Percentiles rank a stretch among this genome's conserved stretches.
Evolutionary conservation across 768 basidiomycete species (phyloP).

Genomic region (Leccinum olivaceopallidum): DNA sequence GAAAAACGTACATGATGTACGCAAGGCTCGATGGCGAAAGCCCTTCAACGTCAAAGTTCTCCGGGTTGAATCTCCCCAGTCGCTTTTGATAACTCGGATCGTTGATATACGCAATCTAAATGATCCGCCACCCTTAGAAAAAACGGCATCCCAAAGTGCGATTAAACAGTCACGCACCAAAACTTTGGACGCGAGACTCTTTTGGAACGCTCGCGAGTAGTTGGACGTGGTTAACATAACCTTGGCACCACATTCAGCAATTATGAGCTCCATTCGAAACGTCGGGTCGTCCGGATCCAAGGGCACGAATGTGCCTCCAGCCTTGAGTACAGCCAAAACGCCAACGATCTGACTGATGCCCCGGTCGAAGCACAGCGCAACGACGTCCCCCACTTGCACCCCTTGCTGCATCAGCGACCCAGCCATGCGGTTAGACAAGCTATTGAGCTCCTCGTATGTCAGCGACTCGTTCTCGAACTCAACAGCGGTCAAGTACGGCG

Average conservation of each 20-base stretch:
- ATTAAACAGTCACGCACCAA: slow-evolving; percentile 12
- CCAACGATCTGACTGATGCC: slow-evolving; percentile 31
- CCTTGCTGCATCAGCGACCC: slow-evolving; percentile 27
- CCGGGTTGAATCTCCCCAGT: slow-evolving; percentile 14
- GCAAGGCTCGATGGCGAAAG: slow-evolving; percentile 24
- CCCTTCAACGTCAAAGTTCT: slow-evolving; percentile 22
- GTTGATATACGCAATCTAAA: slow-evolving; percentile 30
- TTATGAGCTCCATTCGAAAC: slow-evolving; percentile 30
- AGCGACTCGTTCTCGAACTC: slow-evolving; percentile 32
- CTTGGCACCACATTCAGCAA: slow-evolving; percentile 28
- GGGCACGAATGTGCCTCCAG: slow-evolving; percentile 28
- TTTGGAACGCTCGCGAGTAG: slow-evolving; percentile 25
- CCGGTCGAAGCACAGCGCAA: slow-evolving; percentile 32
- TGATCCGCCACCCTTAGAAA: not conserved
- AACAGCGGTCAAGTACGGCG: slow-evolving; percentile 23
- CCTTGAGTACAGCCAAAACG: slow-evolving; percentile 34
- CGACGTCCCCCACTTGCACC: slow-evolving; percentile 25
- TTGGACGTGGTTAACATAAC: slow-evolving; percentile 29
- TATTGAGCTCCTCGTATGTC: slow-evolving; percentile 35
- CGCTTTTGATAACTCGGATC: slow-evolving; percentile 30
- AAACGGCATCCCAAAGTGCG: not conserved
- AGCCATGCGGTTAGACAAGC: slow-evolving; percentile 35
- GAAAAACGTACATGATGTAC: slow-evolving; percentile 28
- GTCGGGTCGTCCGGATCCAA: slow-evolving; percentile 33
- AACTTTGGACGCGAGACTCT: slow-evolving; percentile 24